Percentiles rank a stretch among this genome's conserved stretches.
These are phyloP conservation scores for Nicotiana knightiana DNA, from an alignment of 257 asterid genomes.

Conservation along the genomic window DNA sequence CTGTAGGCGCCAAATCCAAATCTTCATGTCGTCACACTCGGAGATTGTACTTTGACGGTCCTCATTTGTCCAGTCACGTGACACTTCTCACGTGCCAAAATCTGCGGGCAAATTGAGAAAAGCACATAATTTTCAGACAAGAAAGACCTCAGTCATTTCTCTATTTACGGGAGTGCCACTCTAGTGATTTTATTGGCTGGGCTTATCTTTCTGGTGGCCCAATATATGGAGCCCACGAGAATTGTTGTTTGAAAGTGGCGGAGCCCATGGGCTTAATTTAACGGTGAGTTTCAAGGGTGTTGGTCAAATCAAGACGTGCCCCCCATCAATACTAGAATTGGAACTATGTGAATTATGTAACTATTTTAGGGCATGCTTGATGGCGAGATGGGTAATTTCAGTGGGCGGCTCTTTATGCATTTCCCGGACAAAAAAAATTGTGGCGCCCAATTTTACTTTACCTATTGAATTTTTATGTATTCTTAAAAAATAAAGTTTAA, in stretches of 20 bases:
- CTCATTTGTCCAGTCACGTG: constrained; percentile 17
- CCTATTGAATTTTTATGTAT: too few species aligned
- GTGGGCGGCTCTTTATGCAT: background rate
- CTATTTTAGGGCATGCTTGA: background rate
- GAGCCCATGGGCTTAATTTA: constrained; percentile 8
- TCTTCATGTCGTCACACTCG: background rate
- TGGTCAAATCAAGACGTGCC: background rate
- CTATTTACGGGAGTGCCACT: background rate
- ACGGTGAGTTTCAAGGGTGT: constrained; percentile 13
- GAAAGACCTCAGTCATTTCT: background rate
- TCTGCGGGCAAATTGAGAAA: background rate
- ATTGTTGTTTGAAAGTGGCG: background rate
- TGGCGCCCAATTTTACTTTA: too few species aligned
- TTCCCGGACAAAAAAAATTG: too few species aligned
- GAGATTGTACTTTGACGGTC: background rate
- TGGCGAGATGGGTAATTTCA: background rate
- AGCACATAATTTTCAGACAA: background rate
- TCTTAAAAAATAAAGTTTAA: too few species aligned
- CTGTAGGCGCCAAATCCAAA: background rate
- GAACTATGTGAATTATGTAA: background rate
- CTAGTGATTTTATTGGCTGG: background rate
- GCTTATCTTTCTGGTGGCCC: constrained; percentile 2
- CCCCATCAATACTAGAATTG: background rate
- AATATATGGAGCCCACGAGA: background rate
- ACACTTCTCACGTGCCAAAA: background rate